Base-by-base conservation (phyloP, 2,329 filamentous ascomycete species). In the Cladosporium austrohemisphaericum region DNA sequence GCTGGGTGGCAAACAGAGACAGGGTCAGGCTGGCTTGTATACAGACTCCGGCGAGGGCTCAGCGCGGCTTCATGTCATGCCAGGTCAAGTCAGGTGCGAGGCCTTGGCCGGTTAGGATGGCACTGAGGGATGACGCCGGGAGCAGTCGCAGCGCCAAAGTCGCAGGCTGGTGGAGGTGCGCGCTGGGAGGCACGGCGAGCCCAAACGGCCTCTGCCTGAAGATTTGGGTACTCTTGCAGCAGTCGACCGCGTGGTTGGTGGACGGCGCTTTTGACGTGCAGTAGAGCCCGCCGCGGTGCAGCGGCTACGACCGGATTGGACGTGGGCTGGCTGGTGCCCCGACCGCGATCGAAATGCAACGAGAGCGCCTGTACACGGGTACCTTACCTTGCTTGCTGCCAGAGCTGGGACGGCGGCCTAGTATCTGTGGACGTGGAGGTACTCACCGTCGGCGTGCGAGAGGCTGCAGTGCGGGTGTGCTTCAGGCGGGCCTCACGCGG, bases 1-100 rank as follows among this genome's bases (percentile, higher is more conserved):
- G 20, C 35, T 29, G 47, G 29, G 47, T 41, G 37, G 40, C 23
- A 41, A 43, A 28, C 20, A 31, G 20, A 41, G 47, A 50, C 47
- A 50, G 47, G 47, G 47, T 36, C 37, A 50, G 23, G 47, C 37
- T 35, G 38, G 38, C 38, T 50, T 43, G 35, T 23, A 50, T 50
- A 50, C 16, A 50, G 37, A 25, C 46, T 19, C 33, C 11, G 3
- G 7, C 28, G 37, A 40, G 29, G 28, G 41, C 41, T 13, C 22
- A 31, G 28, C 28, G 28, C 28, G 28, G 28, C 11, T 13, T 9
- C 11, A 4, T 10, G 28, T 10, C 28, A 9, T 13, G 28, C 28
- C n/a, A n/a, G n/a, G n/a, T n/a, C n/a, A 28, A 25, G 44, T 47
- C 44, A 47, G 44, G 33, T 47, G 44, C 44, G 22, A 38, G 29